These are phyloP conservation scores for Anethum foeniculum DNA, from an alignment of 140 eudicot genomes.

Conservation along the genomic window DNA sequence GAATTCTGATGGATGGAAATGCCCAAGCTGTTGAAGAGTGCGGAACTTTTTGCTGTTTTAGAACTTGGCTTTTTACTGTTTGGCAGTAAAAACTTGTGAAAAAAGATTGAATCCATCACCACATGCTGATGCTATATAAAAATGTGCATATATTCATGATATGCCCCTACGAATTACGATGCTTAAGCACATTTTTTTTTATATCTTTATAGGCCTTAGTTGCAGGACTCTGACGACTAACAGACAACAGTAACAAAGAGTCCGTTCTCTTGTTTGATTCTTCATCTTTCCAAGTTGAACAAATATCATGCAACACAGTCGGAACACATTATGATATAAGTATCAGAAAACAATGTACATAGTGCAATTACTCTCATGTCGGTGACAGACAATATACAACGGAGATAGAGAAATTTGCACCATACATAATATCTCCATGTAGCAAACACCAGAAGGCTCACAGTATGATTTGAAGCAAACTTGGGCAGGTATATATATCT, in stretches of 20 bases:
- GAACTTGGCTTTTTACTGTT: background rate
- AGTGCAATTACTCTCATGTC: background rate
- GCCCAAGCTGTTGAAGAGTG: background rate
- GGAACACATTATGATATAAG: background rate
- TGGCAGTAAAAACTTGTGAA: background rate
- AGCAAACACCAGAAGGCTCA: no score
- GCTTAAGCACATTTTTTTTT: no score
- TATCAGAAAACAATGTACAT: no score
- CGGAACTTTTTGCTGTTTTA: background rate
- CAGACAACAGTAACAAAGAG: no score
- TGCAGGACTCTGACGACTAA: no score
- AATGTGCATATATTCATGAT: background rate
- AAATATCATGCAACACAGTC: background rate
- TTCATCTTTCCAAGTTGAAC: background rate
- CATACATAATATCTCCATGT: no score
- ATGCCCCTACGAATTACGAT: no score
- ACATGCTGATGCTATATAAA: background rate
- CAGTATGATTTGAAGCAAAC: background rate
- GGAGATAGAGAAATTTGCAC: background rate
- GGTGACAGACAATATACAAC: background rate
- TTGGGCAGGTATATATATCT: background rate
- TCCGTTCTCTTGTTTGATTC: no score
- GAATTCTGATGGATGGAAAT: background rate
- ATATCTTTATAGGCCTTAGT: no score
- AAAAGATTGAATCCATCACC: background rate